phyloP scores from a whole-genome alignment of 257 asterid genomes.

The Salvia hispanica region DNA sequence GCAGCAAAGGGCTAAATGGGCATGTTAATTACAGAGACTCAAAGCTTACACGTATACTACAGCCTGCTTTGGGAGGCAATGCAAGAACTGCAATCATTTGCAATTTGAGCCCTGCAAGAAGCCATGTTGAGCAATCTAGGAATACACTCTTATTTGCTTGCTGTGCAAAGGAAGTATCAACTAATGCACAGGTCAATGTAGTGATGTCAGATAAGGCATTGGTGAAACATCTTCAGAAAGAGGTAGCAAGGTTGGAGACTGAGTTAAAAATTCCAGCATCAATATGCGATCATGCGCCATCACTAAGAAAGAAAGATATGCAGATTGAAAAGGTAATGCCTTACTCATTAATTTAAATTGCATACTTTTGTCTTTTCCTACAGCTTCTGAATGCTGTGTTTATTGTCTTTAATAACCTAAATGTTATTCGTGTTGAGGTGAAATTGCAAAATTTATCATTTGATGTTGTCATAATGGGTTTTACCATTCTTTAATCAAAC shows the following conservation, averaged over 20 bases:
- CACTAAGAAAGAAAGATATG: constrained; percentile 80
- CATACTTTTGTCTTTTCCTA: neutral
- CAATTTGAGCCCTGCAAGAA: constrained; percentile 86
- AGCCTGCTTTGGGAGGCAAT: constrained; percentile 96
- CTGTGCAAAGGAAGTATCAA: constrained; percentile 96
- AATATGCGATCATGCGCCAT: constrained; percentile 59
- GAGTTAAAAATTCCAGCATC: constrained; percentile 85
- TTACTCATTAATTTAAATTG: neutral
- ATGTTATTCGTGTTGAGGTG: constrained; percentile 9
- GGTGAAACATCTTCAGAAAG: constrained; percentile 98
- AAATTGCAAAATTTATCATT: neutral
- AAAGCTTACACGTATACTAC: constrained; percentile 92
- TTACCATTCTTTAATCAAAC: constrained; percentile 1
- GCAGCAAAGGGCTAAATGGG: constrained; percentile 96
- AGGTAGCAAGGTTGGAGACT: constrained; percentile 93
- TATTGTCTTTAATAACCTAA: constrained; percentile 14
- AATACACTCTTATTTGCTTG: constrained; percentile 93
- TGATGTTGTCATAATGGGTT: neutral
- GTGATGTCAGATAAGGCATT: constrained; percentile 98
- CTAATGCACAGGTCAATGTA: constrained; percentile 97
- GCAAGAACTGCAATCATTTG: constrained; percentile 91
- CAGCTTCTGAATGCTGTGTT: constrained; percentile 3
- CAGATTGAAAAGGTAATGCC: constrained; percentile 80
- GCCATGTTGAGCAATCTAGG: constrained; percentile 96
- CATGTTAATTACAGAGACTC: constrained; percentile 96